Evolutionary conservation across 805 yeast genomes (phyloP).

Genomic region (Yamadazyma sp.): DNA sequence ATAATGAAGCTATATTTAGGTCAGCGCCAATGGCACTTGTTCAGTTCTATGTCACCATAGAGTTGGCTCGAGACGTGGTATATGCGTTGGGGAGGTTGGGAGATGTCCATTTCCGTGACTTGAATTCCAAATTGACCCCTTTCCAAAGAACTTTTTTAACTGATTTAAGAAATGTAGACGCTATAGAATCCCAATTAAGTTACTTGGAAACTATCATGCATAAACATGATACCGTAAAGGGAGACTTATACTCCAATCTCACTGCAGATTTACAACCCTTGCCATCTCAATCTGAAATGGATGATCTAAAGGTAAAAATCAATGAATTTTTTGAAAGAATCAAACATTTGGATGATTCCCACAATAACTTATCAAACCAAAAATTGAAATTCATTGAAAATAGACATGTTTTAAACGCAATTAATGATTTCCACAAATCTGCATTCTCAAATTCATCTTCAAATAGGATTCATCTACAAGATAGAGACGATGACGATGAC

Average conservation of each 20-base stretch:
- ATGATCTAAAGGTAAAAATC: constrained; percentile 25
- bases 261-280: constrained; percentile 57
- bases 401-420: constrained; percentile 29
- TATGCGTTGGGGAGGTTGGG: constrained; percentile 36
- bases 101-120: constrained; percentile 43
- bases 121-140: constrained; percentile 45
- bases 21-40: constrained; percentile 50
- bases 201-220: constrained; percentile 26
- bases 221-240: constrained; percentile 25
- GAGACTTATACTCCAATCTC: constrained; percentile 23
- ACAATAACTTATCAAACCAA: constrained; percentile 22
- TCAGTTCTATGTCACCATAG: constrained; percentile 47
- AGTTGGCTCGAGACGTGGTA: constrained; percentile 42
- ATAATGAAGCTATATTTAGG: constrained; percentile 38
- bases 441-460: constrained; percentile 6
- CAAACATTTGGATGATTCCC: constrained; percentile 36
- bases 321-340: constrained; percentile 26
- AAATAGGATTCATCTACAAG: too few species aligned
- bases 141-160: constrained; percentile 45
- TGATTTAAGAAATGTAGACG: constrained; percentile 39
- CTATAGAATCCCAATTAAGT: constrained; percentile 26
- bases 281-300: constrained; percentile 35
- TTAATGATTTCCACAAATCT: constrained; percentile 32
- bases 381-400: constrained; percentile 28
- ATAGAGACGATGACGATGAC: constrained; percentile 9